Evolutionary conservation across 2,329 filamentous ascomycete genomes (phyloP).

Genomic region (Aurifilum marmelostoma): DNA sequence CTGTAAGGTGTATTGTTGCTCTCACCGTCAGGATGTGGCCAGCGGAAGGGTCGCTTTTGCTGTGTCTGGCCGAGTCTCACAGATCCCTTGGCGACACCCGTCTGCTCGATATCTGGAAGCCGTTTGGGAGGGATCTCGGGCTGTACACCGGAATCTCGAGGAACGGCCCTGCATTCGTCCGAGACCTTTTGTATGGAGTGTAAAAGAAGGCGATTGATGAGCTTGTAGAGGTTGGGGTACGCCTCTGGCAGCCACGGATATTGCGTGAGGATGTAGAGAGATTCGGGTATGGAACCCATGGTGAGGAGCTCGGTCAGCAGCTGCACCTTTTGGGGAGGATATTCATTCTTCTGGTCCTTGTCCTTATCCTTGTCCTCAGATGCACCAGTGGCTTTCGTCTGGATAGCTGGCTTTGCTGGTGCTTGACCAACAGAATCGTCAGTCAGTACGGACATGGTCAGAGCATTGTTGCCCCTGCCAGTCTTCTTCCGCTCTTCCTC

Average conservation of each 20-base stretch:
- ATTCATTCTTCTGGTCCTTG: slow-evolving; percentile 44
- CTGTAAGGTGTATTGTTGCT: slow-evolving; percentile 80
- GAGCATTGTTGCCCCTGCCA: slow-evolving; percentile 77
- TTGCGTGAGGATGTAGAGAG: slow-evolving; percentile 82
- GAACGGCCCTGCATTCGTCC: slow-evolving; percentile 43
- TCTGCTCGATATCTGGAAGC: slow-evolving; percentile 61
- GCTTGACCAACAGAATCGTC: slow-evolving; percentile 62
- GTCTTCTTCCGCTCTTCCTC: slow-evolving; percentile 75
- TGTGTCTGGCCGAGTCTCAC: slow-evolving; percentile 63
- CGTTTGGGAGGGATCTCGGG: slow-evolving; percentile 42
- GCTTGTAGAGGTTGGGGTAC: slow-evolving; percentile 78
- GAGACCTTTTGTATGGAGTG: slow-evolving; percentile 79
- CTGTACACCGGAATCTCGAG: neutral
- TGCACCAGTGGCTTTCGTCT: slow-evolving; percentile 61
- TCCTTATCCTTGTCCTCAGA: slow-evolving; percentile 14
- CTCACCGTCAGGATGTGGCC: slow-evolving; percentile 83
- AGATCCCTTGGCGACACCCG: slow-evolving; percentile 68
- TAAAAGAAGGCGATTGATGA: slow-evolving; percentile 81
- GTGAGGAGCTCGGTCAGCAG: slow-evolving; percentile 84
- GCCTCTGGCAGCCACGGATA: slow-evolving; percentile 92
- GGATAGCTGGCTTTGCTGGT: slow-evolving; percentile 54
- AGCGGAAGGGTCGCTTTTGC: slow-evolving; percentile 72
- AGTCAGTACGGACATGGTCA: slow-evolving; percentile 86
- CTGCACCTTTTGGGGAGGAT: slow-evolving; percentile 73
- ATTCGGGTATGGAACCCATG: slow-evolving; percentile 90